phyloP scores from a whole-genome alignment of 805 yeast species.

The Teunomyces pallodes region DNA sequence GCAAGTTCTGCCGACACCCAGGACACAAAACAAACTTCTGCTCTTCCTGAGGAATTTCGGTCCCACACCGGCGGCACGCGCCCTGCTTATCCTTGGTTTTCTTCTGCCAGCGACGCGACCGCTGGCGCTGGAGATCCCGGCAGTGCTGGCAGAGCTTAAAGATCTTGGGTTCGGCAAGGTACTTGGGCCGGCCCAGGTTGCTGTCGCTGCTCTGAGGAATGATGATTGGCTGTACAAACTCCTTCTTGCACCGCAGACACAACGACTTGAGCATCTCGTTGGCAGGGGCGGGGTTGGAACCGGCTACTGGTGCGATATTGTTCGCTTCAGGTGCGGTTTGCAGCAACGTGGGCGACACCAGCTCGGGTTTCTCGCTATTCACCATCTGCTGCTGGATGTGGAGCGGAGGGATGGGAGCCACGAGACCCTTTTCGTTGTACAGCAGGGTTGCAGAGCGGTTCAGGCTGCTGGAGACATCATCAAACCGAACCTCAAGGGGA shows the following conservation, averaged over 20 bases:
- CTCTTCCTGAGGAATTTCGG: slow-evolving; percentile 48
- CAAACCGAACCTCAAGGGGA: slow-evolving; percentile 11
- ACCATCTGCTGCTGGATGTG: slow-evolving; percentile 42
- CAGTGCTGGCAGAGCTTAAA: slow-evolving; percentile 64
- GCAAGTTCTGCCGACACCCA: slow-evolving; percentile 52
- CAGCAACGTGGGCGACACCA: slow-evolving; percentile 2
- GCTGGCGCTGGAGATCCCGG: slow-evolving; percentile 58
- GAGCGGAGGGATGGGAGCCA: slow-evolving; percentile 40
- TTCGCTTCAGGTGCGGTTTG: not conserved
- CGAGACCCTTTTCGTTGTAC: slow-evolving; percentile 17
- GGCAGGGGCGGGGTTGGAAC: slow-evolving; percentile 6
- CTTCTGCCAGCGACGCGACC: slow-evolving; percentile 64
- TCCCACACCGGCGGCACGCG: slow-evolving; percentile 65
- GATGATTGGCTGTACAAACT: slow-evolving; percentile 45
- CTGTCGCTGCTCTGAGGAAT: slow-evolving; percentile 24
- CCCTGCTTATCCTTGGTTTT: slow-evolving; percentile 59
- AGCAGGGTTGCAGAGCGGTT: not conserved
- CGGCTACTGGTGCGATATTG: not conserved
- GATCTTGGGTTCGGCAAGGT: slow-evolving; percentile 38
- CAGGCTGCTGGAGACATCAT: slow-evolving; percentile 2
- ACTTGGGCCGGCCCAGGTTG: slow-evolving; percentile 22
- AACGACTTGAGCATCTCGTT: slow-evolving; percentile 16
- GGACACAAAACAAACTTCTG: slow-evolving; percentile 59
- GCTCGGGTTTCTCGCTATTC: slow-evolving; percentile 10
- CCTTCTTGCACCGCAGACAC: slow-evolving; percentile 62